Base-by-base conservation (phyloP, 306 rosid species). In the Canavalia ensiformis region DNA sequence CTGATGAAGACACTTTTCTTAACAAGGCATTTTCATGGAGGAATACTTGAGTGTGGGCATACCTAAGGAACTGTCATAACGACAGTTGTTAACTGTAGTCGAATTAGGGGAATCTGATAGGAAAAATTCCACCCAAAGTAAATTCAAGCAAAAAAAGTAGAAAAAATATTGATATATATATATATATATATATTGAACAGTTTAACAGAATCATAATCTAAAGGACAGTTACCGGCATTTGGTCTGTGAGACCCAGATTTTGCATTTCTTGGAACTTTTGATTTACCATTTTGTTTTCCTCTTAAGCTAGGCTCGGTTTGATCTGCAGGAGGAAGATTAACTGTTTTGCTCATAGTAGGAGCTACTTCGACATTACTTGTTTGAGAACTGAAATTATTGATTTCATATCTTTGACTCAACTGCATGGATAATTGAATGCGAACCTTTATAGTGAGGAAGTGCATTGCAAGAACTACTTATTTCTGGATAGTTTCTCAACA, bases 61-160 rank as follows among this genome's bases (percentile, higher is more conserved):
- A 94, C 98, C 95, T 88, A 94, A 86, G 68, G 97, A 94, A 84
- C 91, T 92, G 84, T 92, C 97, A 49, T 84, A 92, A 54, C 95
- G 97, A 82, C 95, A 86, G 71, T 77, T 77, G 76, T 41, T 87
- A 80, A 60, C 87, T 59, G 83, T 84, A 74, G 66, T 35, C 37
- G 46, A 55, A 56, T 85, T 82, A 52, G 75, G 41, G 78, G 90
- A 63, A 73, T 84, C 97, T 65, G 70, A 55, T 45, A 60, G n/a
- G 59, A 44, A 81, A 73, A 83, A 30, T 57, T 4, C 62, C 62
- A 77, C 28, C 52, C 65, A 72, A 57, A 10, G 28, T 30, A 67
- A 77, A 50, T 57, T 70, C 54, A 69, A 69, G 35, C 7, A 68
- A 70, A 68, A 45, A 76, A 33, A 80, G 25, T 18, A 18, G 25